Conservation (phyloP, 129 eudicot genomes). For the Calendula officinalis region DNA sequence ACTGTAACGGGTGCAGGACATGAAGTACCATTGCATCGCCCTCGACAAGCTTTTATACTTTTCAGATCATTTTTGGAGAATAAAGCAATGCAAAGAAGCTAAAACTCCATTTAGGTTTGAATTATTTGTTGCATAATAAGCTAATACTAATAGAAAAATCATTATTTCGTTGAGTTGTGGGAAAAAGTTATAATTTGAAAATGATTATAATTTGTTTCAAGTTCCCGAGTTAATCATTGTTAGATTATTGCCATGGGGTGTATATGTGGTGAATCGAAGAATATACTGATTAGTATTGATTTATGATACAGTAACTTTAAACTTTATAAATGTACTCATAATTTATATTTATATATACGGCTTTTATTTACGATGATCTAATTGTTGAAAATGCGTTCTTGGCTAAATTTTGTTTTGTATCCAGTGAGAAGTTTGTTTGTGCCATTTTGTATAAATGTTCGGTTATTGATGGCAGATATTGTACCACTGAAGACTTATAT, state of each 20-base stretch:
- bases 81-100: conserved; percentile 56
- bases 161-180: conserved; percentile 29
- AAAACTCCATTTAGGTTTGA: conserved; percentile 15
- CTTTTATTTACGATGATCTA: too few relatives aligned
- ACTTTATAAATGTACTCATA: neutral
- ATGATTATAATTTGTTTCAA: conserved; percentile 14
- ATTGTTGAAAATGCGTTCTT: neutral
- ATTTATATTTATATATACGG: too few relatives aligned
- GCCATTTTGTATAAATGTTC: too few relatives aligned
- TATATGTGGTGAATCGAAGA: conserved; percentile 23
- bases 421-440: too few relatives aligned
- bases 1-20: conserved; percentile 85
- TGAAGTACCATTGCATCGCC: conserved; percentile 80
- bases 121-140: conserved; percentile 14
- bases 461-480: too few relatives aligned
- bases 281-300: conserved; percentile 18
- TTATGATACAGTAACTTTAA: conserved; percentile 12
- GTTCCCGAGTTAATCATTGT: conserved; percentile 25
- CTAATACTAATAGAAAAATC: conserved; percentile 6
- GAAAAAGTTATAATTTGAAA: conserved; percentile 27
- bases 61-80: conserved; percentile 72
- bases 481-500: too few relatives aligned
- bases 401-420: neutral
- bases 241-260: conserved; percentile 17
- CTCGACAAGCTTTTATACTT: conserved; percentile 70